phyloP scores from a whole-genome alignment of 768 basidiomycete species.

The Tylopilus felleus region DNA sequence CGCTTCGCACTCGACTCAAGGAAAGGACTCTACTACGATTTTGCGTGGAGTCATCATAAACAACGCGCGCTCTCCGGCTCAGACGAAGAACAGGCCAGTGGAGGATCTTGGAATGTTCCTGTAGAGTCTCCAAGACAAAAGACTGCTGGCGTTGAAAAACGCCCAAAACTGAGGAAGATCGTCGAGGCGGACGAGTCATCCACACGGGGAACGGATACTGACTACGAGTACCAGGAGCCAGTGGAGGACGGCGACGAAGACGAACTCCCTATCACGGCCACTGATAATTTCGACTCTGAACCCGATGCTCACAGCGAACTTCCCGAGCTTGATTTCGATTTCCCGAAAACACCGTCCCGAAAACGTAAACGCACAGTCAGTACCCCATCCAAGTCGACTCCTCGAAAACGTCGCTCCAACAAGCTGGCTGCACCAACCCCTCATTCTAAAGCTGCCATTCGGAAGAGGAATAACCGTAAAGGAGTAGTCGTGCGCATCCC shows the following conservation, averaged over 20 bases:
- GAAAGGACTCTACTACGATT: constrained; percentile 59
- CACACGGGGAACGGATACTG: constrained; percentile 15
- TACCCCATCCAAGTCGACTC: constrained; percentile 32
- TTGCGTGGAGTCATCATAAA: constrained; percentile 56
- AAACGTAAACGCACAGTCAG: constrained; percentile 44
- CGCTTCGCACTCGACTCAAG: constrained; percentile 53
- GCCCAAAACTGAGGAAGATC: constrained; percentile 16
- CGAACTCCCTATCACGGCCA: constrained; percentile 14
- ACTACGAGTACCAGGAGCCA: constrained; percentile 24
- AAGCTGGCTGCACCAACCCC: constrained; percentile 65
- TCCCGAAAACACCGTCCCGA: constrained; percentile 51
- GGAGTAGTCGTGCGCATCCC: constrained; percentile 32
- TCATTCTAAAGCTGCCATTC: constrained; percentile 68
- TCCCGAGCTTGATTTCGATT: constrained; percentile 25
- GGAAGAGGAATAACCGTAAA: constrained; percentile 38
- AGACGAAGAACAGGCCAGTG: constrained; percentile 32
- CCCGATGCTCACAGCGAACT: constrained; percentile 26
- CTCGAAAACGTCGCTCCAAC: constrained; percentile 33
- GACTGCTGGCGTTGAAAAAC: constrained; percentile 15
- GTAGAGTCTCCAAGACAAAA: constrained; percentile 19
- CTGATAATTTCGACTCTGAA: constrained; percentile 25
- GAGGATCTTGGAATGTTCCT: constrained; percentile 47
- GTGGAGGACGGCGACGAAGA: constrained; percentile 18
- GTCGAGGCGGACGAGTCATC: constrained; percentile 25
- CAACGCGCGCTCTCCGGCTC: constrained; percentile 33